Percentiles rank a stretch among this genome's conserved stretches.
These are phyloP conservation scores for Ploettnerulaceae sp. DNA, from an alignment of 2,329 filamentous ascomycete species.

Conservation along the genomic window DNA sequence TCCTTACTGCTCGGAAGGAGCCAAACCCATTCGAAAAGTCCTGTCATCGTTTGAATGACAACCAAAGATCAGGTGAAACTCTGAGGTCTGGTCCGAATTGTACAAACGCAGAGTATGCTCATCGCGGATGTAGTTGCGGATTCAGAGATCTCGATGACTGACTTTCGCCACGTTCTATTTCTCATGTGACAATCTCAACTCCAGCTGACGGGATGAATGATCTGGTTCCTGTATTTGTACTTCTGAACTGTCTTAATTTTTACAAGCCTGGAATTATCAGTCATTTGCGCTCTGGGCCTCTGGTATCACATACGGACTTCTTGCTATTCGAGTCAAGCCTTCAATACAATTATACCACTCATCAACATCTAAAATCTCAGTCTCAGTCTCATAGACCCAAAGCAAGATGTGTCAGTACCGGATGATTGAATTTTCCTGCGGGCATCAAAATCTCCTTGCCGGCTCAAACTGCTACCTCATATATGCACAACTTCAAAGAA, in stretches of 20 bases:
- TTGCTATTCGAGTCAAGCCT: not conserved
- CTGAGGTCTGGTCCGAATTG: not conserved
- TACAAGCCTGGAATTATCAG: not conserved
- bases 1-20: not conserved
- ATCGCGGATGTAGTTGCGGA: not conserved
- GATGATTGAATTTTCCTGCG: slow-evolving; percentile 27
- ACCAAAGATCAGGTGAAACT: slow-evolving; percentile 6
- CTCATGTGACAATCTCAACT: not conserved
- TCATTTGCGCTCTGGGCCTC: not conserved
- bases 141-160: not conserved
- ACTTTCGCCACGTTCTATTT: slow-evolving; percentile 1
- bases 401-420: slow-evolving; percentile 33
- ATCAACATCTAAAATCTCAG: not conserved
- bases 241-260: not conserved
- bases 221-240: slow-evolving; percentile 1
- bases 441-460: slow-evolving; percentile 29
- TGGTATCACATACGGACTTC: too few relatives aligned
- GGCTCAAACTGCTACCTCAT: slow-evolving; percentile 31
- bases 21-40: not conserved
- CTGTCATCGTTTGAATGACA: slow-evolving; percentile 8
- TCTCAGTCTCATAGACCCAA: not conserved
- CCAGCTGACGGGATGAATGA: not conserved
- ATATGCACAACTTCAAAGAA: slow-evolving; percentile 32
- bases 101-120: slow-evolving; percentile 10
- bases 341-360: not conserved